Evolutionary conservation across 805 yeast species (phyloP).

Genomic region (Wickerhamiella kurtzmanii): DNA sequence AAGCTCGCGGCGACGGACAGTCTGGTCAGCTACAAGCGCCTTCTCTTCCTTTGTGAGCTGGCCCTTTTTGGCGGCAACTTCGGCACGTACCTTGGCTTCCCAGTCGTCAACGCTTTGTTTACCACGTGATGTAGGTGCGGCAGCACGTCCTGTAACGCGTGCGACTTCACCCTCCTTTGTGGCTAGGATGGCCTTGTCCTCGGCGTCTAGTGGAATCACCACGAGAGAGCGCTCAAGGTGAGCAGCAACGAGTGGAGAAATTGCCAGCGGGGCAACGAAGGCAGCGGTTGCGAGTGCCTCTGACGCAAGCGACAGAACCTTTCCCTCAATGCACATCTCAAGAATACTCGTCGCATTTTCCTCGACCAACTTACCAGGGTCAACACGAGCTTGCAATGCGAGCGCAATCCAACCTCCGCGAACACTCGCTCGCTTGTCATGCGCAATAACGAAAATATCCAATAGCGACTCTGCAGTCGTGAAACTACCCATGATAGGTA

Average conservation of each 20-base stretch:
- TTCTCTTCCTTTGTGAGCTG: slow-evolving; percentile 68
- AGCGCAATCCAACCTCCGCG: slow-evolving; percentile 68
- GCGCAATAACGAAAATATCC: slow-evolving; percentile 1
- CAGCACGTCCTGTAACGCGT: background rate
- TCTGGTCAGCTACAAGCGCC: slow-evolving; percentile 49
- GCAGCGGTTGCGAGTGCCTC: slow-evolving; percentile 31
- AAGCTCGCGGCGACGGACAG: slow-evolving; percentile 38
- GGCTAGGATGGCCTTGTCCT: slow-evolving; percentile 50
- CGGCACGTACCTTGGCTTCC: slow-evolving; percentile 75
- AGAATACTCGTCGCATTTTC: slow-evolving; percentile 20
- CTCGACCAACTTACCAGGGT: slow-evolving; percentile 47
- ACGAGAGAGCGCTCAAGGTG: slow-evolving; percentile 34
- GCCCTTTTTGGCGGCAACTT: slow-evolving; percentile 45
- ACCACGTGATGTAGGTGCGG: slow-evolving; percentile 22
- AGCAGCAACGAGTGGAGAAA: slow-evolving; percentile 38
- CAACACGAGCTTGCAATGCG: slow-evolving; percentile 43
- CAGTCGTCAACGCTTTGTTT: slow-evolving; percentile 44
- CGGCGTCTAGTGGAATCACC: slow-evolving; percentile 30
- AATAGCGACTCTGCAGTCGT: slow-evolving; percentile 1
- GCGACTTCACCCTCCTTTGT: slow-evolving; percentile 42
- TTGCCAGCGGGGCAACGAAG: slow-evolving; percentile 42
- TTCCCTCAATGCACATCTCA: slow-evolving; percentile 18
- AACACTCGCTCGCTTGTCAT: slow-evolving; percentile 12
- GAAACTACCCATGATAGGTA: background rate
- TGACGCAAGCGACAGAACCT: slow-evolving; percentile 17